A percentile compares a stretch with the other conserved stretches of the same genome.
Conservation (phyloP, 441 rosid species). For the Hura crepitans region DNA sequence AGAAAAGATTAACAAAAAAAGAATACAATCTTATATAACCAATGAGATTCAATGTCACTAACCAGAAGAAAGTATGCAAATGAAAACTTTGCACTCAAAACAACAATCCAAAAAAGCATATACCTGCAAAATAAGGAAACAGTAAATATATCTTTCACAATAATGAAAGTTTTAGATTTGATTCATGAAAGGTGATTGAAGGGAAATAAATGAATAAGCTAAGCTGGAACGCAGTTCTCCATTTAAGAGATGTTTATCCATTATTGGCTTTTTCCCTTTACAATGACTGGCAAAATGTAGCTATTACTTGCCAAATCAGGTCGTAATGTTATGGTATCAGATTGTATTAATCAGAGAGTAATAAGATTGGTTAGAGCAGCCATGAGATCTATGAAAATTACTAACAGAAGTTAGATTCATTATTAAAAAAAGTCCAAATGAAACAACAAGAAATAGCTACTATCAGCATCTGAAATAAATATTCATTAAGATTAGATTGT, state of each 20-base stretch:
- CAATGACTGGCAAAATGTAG: background rate
- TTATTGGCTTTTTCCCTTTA: background rate
- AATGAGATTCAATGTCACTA: slow-evolving; percentile 22
- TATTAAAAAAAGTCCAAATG: background rate
- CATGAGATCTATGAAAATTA: no score
- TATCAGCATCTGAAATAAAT: background rate
- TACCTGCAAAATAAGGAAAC: slow-evolving; percentile 51
- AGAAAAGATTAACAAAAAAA: slow-evolving; percentile 20
- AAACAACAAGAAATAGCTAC: background rate
- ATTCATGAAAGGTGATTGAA: background rate
- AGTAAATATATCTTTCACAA: slow-evolving; percentile 1
- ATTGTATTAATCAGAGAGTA: background rate
- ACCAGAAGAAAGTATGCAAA: slow-evolving; percentile 97
- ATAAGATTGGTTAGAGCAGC: background rate
- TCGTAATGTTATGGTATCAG: background rate
- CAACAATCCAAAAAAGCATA: slow-evolving; percentile 84
- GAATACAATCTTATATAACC: background rate
- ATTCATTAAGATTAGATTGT: background rate
- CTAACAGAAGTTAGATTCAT: background rate
- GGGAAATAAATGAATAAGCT: background rate
- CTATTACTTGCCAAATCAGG: background rate
- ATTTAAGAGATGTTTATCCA: background rate
- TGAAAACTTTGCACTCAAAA: slow-evolving; percentile 77
- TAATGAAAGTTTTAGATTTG: background rate
- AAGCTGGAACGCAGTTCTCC: background rate